Conservation (phyloP, 1,284 basidiomycete species). For the Fomitopsis schrenkii region DNA sequence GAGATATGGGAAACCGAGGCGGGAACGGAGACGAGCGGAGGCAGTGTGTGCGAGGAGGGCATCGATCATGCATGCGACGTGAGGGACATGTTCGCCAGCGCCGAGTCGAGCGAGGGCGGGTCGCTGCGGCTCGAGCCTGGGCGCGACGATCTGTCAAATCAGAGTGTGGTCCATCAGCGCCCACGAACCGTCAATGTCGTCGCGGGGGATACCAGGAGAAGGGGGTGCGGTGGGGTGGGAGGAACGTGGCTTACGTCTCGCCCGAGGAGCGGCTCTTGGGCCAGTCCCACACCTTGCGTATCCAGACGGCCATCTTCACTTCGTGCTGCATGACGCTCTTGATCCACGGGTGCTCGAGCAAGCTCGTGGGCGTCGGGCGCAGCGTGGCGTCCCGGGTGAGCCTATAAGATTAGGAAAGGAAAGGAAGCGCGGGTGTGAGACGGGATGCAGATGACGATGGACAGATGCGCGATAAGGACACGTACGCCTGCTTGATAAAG, state of each 20-base stretch:
- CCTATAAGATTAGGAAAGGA: slow-evolving; percentile 11
- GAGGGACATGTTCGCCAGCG: slow-evolving; percentile 21
- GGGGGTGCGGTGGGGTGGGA: background rate
- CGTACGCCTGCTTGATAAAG: slow-evolving; percentile 87
- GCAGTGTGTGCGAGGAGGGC: background rate
- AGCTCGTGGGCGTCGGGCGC: slow-evolving; percentile 82
- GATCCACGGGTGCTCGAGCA: slow-evolving; percentile 90
- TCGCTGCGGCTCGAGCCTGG: slow-evolving; percentile 39
- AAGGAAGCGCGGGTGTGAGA: background rate
- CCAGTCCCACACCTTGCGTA: slow-evolving; percentile 89
- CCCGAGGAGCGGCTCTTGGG: slow-evolving; percentile 43
- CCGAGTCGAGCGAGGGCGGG: slow-evolving; percentile 20
- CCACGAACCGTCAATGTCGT: background rate
- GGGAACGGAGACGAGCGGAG: background rate
- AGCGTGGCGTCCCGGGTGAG: slow-evolving; percentile 33
- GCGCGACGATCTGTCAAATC: slow-evolving; percentile 26
- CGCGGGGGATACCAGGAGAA: background rate
- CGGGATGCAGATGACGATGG: slow-evolving; percentile 3
- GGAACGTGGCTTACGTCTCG: slow-evolving; percentile 23
- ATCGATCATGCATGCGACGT: slow-evolving; percentile 8
- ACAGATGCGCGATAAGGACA: slow-evolving; percentile 10
- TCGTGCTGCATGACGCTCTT: slow-evolving; percentile 74
- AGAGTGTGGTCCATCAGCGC: slow-evolving; percentile 1
- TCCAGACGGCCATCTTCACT: slow-evolving; percentile 88
- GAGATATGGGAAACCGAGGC: background rate